phyloP scores from a whole-genome alignment of 1,284 basidiomycete genomes.

The Cerrena zonata region DNA sequence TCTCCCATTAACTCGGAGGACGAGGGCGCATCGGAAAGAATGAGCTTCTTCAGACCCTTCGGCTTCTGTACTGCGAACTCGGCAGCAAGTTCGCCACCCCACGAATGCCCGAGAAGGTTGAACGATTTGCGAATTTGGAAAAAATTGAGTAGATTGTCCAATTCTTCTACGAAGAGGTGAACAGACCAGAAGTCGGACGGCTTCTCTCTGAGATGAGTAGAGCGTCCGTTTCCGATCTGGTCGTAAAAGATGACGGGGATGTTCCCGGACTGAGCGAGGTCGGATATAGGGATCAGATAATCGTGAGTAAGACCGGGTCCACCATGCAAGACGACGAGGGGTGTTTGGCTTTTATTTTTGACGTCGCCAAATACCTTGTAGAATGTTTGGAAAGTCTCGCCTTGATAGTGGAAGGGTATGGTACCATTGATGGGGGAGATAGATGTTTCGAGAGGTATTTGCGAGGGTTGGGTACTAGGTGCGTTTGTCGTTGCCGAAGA shows the following conservation, averaged over 20 bases:
- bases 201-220: slow-evolving; percentile 29
- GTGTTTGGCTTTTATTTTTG: slow-evolving; percentile 13
- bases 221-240: slow-evolving; percentile 31
- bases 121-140: slow-evolving; percentile 24
- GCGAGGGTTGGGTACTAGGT: not conserved
- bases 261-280: slow-evolving; percentile 16
- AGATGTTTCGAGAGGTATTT: no score
- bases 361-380: slow-evolving; percentile 31
- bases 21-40: slow-evolving; percentile 24
- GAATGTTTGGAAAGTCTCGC: slow-evolving; percentile 27
- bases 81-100: slow-evolving; percentile 31
- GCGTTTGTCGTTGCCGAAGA: not conserved
- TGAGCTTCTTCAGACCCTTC: slow-evolving; percentile 25
- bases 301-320: slow-evolving; percentile 29
- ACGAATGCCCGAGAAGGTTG: slow-evolving; percentile 32
- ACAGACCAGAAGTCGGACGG: slow-evolving; percentile 29
- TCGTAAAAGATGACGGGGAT: slow-evolving; percentile 34
- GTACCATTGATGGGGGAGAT: no score
- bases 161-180: slow-evolving; percentile 31
- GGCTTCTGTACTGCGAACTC: slow-evolving; percentile 23
- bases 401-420: slow-evolving; percentile 17
- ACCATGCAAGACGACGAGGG: slow-evolving; percentile 34
- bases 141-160: slow-evolving; percentile 26
- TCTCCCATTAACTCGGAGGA: slow-evolving; percentile 24
- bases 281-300: slow-evolving; percentile 24